Conservation (phyloP, 1,284 basidiomycete species). For the Cystobasidium pallidum region DNA sequence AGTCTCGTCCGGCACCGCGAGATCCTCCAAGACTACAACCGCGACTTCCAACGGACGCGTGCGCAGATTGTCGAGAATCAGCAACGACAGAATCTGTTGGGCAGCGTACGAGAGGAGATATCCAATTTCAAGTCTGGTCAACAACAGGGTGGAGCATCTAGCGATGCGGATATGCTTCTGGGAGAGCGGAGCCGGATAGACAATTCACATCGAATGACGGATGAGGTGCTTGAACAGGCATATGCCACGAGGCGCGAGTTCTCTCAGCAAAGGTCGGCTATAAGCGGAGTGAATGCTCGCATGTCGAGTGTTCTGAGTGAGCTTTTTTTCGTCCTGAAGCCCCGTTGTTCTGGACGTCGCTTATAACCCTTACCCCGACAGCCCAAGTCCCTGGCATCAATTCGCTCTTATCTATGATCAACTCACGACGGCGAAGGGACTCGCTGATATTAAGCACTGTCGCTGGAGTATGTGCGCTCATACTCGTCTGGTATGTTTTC, state of each 20-base stretch:
- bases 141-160: conserved; percentile 54
- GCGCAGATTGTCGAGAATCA: conserved; percentile 80
- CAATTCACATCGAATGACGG: conserved; percentile 90
- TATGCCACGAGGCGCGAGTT: conserved; percentile 97
- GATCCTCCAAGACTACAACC: conserved; percentile 80
- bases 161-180: conserved; percentile 77
- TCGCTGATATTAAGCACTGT: conserved; percentile 84
- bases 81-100: conserved; percentile 82
- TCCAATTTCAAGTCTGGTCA: conserved; percentile 78
- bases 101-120: conserved; percentile 92
- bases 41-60: conserved; percentile 82
- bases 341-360: too few relatives aligned
- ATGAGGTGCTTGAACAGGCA: conserved; percentile 89
- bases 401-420: conserved; percentile 87
- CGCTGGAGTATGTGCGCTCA: conserved; percentile 78
- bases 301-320: conserved; percentile 80
- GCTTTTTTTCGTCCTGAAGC: conserved; percentile 50
- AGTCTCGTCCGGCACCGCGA: conserved; percentile 88
- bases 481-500: conserved; percentile 75
- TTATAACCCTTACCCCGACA: conserved; percentile 55
- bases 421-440: conserved; percentile 83
- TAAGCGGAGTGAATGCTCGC: conserved; percentile 76
- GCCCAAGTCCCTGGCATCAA: conserved; percentile 92
- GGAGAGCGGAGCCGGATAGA: conserved; percentile 87
- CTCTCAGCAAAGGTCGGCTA: conserved; percentile 73